Base-by-base conservation (phyloP, 2,329 filamentous ascomycete genomes). In the Neopestalotiopsis sp. region DNA sequence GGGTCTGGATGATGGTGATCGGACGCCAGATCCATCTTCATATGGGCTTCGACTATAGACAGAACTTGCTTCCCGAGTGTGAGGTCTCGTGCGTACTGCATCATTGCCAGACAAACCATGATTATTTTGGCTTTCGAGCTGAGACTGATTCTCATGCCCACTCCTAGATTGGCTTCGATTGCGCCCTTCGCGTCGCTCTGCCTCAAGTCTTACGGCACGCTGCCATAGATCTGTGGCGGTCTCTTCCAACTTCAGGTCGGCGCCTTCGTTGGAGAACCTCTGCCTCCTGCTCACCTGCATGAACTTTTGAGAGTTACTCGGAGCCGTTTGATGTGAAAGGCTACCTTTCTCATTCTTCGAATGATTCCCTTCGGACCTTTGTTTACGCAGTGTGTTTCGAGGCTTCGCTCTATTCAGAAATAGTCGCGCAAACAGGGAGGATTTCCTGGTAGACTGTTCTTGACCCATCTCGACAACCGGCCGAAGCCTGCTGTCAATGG, bases 401-500 rank as follows among this genome's bases (percentile, higher is more conserved):
- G n/a, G 30, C n/a, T 72, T 78, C 30, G 75, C 74, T 69, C 72
- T 77, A 56, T 72, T 79, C 1, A 79, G 77, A 64, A 81, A 78
- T 0, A 85, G 70, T 45, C 76, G 82, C 4, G 77, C 74, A 45
- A 82, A 73, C 38, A 84, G 71, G 13, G 81, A 81, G 10, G 69
- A 72, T 61, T 74, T 63, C 30, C 32, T 76, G 6, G 24, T 5
- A 28, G 24, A 17, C 56, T 14, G 68, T 7, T 69, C 34, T 58
- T 68, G 71, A 6, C 71, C 59, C 4, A 73, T 72, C 17, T 79
- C 72, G 64, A 84, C 80, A 4, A 83, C 77, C 69, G 86, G 83
- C 10, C 73, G 77, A 71, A 85, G 85, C 24, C 77, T 82, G 70
- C 81, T 84, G 60, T 71, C 71, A 1, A 81, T 68, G 12, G 74